These are phyloP conservation scores for Fusarium chaquense DNA, from an alignment of 2,329 filamentous ascomycete genomes.

Conservation along the genomic window DNA sequence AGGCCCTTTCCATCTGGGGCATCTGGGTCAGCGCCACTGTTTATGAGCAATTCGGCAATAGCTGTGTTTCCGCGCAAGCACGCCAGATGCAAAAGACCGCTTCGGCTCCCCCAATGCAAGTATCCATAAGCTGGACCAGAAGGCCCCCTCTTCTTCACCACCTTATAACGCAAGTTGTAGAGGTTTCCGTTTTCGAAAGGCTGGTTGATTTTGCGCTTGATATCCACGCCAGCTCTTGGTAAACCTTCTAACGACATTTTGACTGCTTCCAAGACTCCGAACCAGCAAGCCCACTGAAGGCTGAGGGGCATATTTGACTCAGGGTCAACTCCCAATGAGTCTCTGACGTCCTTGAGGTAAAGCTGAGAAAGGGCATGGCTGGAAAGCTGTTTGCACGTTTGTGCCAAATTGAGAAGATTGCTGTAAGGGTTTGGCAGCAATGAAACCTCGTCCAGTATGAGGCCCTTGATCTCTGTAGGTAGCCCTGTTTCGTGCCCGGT, in stretches of 20 bases:
- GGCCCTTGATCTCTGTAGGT: constrained; percentile 24
- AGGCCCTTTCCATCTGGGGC: constrained; percentile 5
- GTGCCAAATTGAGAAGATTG: constrained; percentile 10
- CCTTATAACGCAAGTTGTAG: constrained; percentile 22
- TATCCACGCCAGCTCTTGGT: not conserved
- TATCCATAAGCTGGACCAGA: constrained; percentile 14
- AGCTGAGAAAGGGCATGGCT: constrained; percentile 14
- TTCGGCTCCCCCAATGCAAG: constrained; percentile 21
- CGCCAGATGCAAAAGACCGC: constrained; percentile 32
- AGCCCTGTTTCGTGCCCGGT: constrained; percentile 16
- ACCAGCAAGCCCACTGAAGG: constrained; percentile 39
- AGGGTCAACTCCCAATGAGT: constrained; percentile 4
- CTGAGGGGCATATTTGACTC: constrained; percentile 19
- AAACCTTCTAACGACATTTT: constrained; percentile 26
- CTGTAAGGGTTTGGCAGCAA: constrained; percentile 13
- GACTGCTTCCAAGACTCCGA: constrained; percentile 20
- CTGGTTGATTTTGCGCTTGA: constrained; percentile 13
- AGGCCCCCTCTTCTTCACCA: not conserved
- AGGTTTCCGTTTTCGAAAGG: constrained; percentile 19
- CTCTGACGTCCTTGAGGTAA: constrained; percentile 21
- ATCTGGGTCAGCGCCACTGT: constrained; percentile 13
- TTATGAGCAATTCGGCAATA: constrained; percentile 22
- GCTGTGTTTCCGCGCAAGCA: constrained; percentile 40
- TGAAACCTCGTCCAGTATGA: constrained; percentile 26
- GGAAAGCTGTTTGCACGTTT: constrained; percentile 20